A percentile compares a stretch with the other conserved stretches of the same genome.
phyloP scores from a whole-genome alignment of 768 basidiomycete species.

The Hericium alpestre region DNA sequence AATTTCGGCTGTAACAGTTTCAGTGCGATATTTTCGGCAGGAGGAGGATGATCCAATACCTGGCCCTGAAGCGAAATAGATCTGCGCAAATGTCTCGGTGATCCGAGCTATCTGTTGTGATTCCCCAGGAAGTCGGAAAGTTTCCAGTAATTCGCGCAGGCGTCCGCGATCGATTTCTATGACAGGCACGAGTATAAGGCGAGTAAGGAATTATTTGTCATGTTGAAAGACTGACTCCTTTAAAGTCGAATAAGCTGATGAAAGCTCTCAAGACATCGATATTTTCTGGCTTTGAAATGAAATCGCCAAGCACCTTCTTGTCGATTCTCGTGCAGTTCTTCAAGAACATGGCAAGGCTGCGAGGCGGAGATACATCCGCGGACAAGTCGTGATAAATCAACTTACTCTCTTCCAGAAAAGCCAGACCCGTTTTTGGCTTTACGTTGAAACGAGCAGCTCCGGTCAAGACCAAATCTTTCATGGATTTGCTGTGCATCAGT shows the following conservation, averaged over 20 bases:
- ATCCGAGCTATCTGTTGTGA: conserved; percentile 88
- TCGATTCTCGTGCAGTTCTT: conserved; percentile 79
- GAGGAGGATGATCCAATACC: conserved; percentile 28
- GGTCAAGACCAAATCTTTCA: conserved; percentile 75
- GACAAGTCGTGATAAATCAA: conserved; percentile 67
- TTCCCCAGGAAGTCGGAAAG: conserved; percentile 92
- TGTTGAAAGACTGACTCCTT: conserved; percentile 45
- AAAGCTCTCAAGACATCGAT: conserved; percentile 78
- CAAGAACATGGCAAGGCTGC: conserved; percentile 75
- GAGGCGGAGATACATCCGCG: conserved; percentile 41
- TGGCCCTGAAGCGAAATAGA: conserved; percentile 79
- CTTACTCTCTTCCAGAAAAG: conserved; percentile 89
- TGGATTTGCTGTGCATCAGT: conserved; percentile 61
- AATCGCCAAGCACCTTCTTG: conserved; percentile 90
- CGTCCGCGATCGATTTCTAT: conserved; percentile 91
- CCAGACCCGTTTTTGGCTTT: conserved; percentile 84
- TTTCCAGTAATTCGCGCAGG: conserved; percentile 89
- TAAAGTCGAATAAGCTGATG: conserved; percentile 82
- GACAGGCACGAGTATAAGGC: background rate
- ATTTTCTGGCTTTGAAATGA: conserved; percentile 82
- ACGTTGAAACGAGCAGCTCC: conserved; percentile 83
- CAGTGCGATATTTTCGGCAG: background rate
- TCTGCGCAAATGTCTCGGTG: conserved; percentile 87
- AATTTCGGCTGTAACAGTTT: conserved; percentile 55
- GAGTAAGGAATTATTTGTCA: background rate